These are phyloP conservation scores for Apiotrichum mycotoxinovorans DNA, from an alignment of 1,284 basidiomycete genomes.

Conservation along the genomic window DNA sequence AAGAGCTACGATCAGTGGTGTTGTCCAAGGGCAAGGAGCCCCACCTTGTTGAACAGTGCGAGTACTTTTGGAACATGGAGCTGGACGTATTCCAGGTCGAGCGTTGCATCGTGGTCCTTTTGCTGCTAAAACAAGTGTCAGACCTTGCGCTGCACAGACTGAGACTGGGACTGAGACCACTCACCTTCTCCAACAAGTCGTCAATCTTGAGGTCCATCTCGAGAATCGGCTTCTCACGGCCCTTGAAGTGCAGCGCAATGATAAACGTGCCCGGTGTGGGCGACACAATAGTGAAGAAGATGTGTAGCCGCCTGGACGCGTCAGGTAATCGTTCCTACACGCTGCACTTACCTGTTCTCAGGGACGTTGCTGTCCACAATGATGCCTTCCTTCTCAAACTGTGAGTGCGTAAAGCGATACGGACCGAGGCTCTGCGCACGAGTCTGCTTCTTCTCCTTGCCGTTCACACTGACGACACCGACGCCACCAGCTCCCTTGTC, in stretches of 20 bases:
- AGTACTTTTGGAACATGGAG: conserved; percentile 94
- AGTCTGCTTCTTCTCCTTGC: conserved; percentile 89
- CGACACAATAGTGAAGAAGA: conserved; percentile 97
- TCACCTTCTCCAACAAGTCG: conserved; percentile 90
- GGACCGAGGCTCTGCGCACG: conserved; percentile 88
- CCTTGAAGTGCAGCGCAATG: conserved; percentile 97
- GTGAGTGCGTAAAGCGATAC: conserved; percentile 94
- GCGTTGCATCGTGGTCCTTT: conserved; percentile 93
- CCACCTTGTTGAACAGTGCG: conserved; percentile 80
- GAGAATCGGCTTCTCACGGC: conserved; percentile 96
- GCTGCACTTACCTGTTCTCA: conserved; percentile 72
- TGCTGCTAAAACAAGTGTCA: conserved; percentile 60
- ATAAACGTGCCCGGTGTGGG: conserved; percentile 98
- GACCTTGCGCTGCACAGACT: neutral
- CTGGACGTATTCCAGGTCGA: conserved; percentile 97
- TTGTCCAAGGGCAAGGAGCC: neutral
- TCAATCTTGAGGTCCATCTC: conserved; percentile 99
- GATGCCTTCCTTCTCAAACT: conserved; percentile 99
- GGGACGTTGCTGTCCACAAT: conserved; percentile 98
- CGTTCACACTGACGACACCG: conserved; percentile 91
- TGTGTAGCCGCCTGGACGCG: conserved; percentile 77
- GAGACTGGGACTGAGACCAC: too few relatives aligned
- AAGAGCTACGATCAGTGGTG: conserved; percentile 3
- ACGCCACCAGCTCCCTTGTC: conserved; percentile 77
- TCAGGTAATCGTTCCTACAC: neutral